Evolutionary conservation across 345 rosid species (phyloP).

Genomic region (Citropsis articulata): DNA sequence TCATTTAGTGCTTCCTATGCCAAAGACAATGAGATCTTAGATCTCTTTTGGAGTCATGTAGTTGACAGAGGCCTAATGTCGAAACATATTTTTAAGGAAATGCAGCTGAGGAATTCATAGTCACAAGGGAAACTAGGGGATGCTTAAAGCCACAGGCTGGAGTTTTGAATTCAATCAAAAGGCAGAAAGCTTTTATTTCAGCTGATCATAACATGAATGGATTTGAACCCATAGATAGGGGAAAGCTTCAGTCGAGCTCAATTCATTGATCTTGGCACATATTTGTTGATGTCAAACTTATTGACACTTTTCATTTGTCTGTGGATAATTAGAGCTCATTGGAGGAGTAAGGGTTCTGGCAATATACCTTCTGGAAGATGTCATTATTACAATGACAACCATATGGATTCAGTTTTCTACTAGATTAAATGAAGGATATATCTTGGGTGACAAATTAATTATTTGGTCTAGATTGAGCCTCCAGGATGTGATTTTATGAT

Average conservation of each 20-base stretch:
- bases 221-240: background rate
- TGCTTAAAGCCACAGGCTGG: background rate
- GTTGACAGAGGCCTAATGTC: conserved; percentile 64
- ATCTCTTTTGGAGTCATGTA: conserved; percentile 73
- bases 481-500: background rate
- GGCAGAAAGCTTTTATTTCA: background rate
- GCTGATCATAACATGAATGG: background rate
- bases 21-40: conserved; percentile 44
- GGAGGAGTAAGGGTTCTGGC: background rate
- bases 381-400: background rate
- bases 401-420: background rate
- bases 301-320: background rate
- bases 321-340: background rate
- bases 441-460: background rate
- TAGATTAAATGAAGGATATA: background rate
- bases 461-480: background rate
- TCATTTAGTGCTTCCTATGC: conserved; percentile 60
- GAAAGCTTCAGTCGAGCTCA: background rate
- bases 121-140: background rate
- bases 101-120: conserved; percentile 21
- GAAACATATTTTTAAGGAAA: conserved; percentile 54
- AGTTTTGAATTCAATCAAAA: background rate
- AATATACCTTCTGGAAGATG: background rate
- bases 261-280: background rate
- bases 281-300: background rate